These are phyloP conservation scores for Ricinus communis DNA, from an alignment of 345 rosid genomes.

Conservation along the genomic window DNA sequence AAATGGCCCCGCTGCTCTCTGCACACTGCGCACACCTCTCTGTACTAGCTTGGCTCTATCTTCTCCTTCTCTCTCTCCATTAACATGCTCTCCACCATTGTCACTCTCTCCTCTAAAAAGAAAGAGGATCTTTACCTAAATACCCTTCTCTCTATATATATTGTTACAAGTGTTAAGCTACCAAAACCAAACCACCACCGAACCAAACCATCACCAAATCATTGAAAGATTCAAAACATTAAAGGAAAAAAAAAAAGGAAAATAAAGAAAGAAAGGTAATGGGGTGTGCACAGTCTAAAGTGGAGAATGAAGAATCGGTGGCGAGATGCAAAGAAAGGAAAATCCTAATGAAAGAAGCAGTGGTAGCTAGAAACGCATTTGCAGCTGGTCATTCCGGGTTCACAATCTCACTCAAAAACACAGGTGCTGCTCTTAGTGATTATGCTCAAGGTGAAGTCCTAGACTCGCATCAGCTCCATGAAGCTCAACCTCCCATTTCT, in stretches of 20 bases:
- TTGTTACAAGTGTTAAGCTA: neutral
- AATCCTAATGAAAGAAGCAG: conserved; percentile 82
- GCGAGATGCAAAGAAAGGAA: conserved; percentile 77
- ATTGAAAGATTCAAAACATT: too few relatives aligned
- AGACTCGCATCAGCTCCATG: conserved; percentile 28
- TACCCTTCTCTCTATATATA: neutral
- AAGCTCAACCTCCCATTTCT: conserved; percentile 2
- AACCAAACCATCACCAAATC: neutral
- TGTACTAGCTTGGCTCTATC: conserved; percentile 12
- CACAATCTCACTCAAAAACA: conserved; percentile 67
- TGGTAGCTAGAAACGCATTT: conserved; percentile 70
- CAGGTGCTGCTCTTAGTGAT: conserved; percentile 90
- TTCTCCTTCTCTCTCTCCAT: neutral
- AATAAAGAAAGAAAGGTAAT: conserved; percentile 18
- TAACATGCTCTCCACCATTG: conserved; percentile 17
- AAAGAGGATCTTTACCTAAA: neutral
- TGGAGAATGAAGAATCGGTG: conserved; percentile 87
- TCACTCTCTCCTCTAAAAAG: neutral
- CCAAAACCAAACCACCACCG: neutral
- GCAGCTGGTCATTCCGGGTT: conserved; percentile 82
- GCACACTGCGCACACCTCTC: conserved; percentile 5
- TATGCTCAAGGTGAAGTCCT: conserved; percentile 79
- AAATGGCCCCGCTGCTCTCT: conserved; percentile 1
- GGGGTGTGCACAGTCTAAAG: conserved; percentile 94
- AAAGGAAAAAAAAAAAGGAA: too few relatives aligned